These are phyloP conservation scores for Didymella keratinophila DNA, from an alignment of 2,329 filamentous ascomycete species.

Conservation along the genomic window DNA sequence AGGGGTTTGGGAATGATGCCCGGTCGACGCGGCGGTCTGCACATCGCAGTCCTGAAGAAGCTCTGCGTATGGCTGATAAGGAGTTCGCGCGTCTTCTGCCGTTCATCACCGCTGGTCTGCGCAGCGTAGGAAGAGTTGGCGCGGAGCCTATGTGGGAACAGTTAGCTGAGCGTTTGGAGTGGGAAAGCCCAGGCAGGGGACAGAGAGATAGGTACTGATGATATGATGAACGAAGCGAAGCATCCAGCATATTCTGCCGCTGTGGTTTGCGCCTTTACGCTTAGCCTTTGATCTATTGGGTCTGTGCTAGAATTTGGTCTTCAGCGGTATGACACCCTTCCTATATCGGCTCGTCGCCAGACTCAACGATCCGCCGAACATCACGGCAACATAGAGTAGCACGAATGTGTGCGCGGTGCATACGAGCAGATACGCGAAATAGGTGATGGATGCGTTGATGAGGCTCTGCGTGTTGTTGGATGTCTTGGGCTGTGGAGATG, in stretches of 20 bases:
- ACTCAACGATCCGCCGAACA: not conserved
- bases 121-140: slow-evolving; percentile 77
- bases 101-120: slow-evolving; percentile 77
- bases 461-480: not conserved
- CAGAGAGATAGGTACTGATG: slow-evolving; percentile 10
- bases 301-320: not conserved
- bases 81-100: slow-evolving; percentile 71
- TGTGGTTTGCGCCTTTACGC: not conserved
- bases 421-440: not conserved
- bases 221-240: not conserved
- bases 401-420: not conserved
- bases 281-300: no score
- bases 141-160: slow-evolving; percentile 79
- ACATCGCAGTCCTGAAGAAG: slow-evolving; percentile 37
- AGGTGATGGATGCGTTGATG: not conserved
- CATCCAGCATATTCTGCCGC: not conserved
- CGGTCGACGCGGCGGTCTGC: not conserved
- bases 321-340: not conserved
- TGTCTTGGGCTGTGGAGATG: not conserved
- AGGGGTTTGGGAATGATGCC: no score
- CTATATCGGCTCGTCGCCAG: not conserved
- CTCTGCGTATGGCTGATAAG: slow-evolving; percentile 64
- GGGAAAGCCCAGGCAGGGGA: slow-evolving; percentile 37
- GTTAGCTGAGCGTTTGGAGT: slow-evolving; percentile 79
- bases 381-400: not conserved